phyloP scores from a whole-genome alignment of 352 stramenopile species.

The Phytophthora fragariaefolia region DNA sequence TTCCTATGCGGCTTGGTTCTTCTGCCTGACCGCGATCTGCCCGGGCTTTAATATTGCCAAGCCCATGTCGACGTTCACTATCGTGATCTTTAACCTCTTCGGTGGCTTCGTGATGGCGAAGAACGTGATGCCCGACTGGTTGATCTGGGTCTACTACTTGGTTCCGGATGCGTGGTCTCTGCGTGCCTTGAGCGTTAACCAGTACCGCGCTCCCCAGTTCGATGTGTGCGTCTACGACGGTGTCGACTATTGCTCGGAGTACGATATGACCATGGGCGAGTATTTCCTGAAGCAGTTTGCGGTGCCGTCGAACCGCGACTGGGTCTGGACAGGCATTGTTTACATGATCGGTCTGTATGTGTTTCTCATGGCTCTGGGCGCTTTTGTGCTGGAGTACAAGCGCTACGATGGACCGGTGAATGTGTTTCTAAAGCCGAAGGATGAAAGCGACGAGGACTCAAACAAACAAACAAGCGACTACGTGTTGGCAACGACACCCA shows the following conservation, averaged over 20 bases:
- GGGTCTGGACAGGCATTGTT: conserved; percentile 38
- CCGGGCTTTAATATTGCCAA: conserved; percentile 48
- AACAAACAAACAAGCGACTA: conserved; percentile 16
- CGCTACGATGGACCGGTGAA: conserved; percentile 37
- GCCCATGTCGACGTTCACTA: conserved; percentile 46
- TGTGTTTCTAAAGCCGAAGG: conserved; percentile 15
- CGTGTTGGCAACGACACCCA: conserved; percentile 20
- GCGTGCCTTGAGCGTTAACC: conserved; percentile 44
- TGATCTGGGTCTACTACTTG: conserved; percentile 72
- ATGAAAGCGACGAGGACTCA: neutral
- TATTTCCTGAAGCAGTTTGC: conserved; percentile 44
- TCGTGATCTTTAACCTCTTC: conserved; percentile 51
- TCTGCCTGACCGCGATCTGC: conserved; percentile 38
- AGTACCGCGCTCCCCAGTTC: conserved; percentile 45
- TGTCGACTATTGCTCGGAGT: conserved; percentile 44
- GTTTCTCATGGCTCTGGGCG: conserved; percentile 31
- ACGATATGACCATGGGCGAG: conserved; percentile 41
- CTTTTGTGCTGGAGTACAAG: conserved; percentile 43
- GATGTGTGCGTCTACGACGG: conserved; percentile 40
- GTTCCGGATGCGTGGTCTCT: conserved; percentile 58
- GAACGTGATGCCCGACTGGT: conserved; percentile 53
- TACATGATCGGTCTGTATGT: conserved; percentile 33
- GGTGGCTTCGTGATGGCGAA: conserved; percentile 63
- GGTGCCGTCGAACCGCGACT: conserved; percentile 29
- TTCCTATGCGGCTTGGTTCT: conserved; percentile 43